These are phyloP conservation scores for Oryza australiensis DNA, from an alignment of 176 grass and related monocot genomes.

Conservation along the genomic window DNA sequence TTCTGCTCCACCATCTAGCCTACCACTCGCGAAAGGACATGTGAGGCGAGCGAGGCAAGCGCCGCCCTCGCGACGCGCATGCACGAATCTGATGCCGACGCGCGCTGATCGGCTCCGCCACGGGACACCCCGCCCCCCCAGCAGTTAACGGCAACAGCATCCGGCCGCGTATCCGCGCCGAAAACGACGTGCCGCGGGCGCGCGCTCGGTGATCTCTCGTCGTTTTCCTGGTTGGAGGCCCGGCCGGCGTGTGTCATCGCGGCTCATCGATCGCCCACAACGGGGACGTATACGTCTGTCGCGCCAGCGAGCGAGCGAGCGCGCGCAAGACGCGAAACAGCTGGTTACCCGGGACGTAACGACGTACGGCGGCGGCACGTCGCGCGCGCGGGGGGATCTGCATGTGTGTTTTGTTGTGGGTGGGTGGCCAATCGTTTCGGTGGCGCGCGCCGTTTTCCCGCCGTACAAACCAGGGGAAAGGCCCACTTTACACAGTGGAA, in stretches of 20 bases:
- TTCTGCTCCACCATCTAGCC: neutral
- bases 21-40: conserved; percentile 29
- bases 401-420: no score
- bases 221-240: neutral
- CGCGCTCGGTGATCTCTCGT: neutral
- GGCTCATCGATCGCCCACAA: no score
- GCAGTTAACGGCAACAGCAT: neutral
- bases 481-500: conserved; percentile 30
- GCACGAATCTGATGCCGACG: conserved; percentile 27
- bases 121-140: neutral
- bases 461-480: no score
- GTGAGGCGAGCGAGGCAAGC: conserved; percentile 20
- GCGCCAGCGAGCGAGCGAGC: no score
- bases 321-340: no score
- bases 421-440: no score
- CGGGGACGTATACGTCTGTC: no score
- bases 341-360: no score
- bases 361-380: no score
- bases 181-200: conserved; percentile 17
- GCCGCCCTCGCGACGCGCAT: neutral
- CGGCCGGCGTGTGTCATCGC: no score
- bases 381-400: no score
- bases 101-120: neutral
- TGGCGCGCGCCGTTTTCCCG: no score
- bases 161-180: neutral